Percentiles rank a stretch among this genome's conserved stretches.
phyloP scores from a whole-genome alignment of 306 rosid genomes.

The Cercis canadensis region DNA sequence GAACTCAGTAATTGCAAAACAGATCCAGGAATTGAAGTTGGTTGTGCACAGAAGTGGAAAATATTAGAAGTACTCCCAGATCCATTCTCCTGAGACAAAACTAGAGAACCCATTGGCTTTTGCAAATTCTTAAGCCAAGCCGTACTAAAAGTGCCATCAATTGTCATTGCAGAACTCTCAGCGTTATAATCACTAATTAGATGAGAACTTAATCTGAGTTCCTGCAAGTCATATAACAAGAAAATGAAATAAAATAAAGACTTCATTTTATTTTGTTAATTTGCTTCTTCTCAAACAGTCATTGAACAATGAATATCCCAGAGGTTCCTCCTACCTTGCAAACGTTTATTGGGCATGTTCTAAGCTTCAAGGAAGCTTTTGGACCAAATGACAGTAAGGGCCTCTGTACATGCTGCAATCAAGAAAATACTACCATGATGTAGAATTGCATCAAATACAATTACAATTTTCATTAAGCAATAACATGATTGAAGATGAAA shows the following conservation, averaged over 20 bases:
- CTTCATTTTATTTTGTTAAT: not conserved
- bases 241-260: conserved; percentile 28
- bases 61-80: conserved; percentile 57
- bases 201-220: conserved; percentile 83
- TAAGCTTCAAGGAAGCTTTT: conserved; percentile 82
- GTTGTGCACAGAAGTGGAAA: conserved; percentile 80
- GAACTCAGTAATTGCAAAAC: conserved; percentile 89
- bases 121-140: conserved; percentile 88
- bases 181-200: conserved; percentile 77
- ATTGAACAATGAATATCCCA: conserved; percentile 39
- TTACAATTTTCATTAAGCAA: conserved; percentile 20
- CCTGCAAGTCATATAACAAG: conserved; percentile 57
- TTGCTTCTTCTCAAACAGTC: conserved; percentile 13
- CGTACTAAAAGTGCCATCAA: conserved; percentile 85
- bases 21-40: conserved; percentile 90
- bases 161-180: conserved; percentile 76
- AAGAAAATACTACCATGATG: conserved; percentile 30
- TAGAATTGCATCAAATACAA: conserved; percentile 22
- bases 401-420: conserved; percentile 88
- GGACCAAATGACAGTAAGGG: conserved; percentile 96
- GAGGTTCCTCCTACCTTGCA: conserved; percentile 70
- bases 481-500: conserved; percentile 17
- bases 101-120: conserved; percentile 71
- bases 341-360: conserved; percentile 79
- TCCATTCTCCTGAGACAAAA: conserved; percentile 70